Base-by-base conservation (phyloP, 805 yeast genomes). In the Clavispora phyllophila region DNA sequence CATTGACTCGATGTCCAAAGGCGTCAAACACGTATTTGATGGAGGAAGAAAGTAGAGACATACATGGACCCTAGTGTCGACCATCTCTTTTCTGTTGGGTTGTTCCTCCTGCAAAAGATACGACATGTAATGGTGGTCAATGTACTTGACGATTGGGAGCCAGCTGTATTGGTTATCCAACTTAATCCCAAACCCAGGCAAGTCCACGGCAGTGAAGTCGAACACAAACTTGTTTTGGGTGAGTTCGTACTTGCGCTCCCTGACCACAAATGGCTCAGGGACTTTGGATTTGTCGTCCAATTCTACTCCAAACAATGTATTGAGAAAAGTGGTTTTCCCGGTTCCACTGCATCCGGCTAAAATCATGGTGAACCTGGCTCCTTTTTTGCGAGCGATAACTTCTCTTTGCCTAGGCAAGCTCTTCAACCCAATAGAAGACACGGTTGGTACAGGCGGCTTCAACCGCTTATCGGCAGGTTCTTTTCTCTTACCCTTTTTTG, bases 41-140 rank as follows among this genome's bases (percentile, higher is more conserved):
- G 96, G 91, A 5, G 79, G 73, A 41, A 91, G 70, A 59, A 91
- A 86, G 66, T 88, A 91, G 36, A 91, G 61, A 59, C 96, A 88
- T 27, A 82, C 86, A 66, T 91, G 96, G 31, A 91, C 82, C 42
- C 95, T 74, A 50, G 75, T 66, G 57, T 90, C 96, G 10, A 56
- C 52, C 43, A 71, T 37, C 5, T 46, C 40, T 3, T 36, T 22
- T 34, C 73, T 50, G n/a, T 51, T 42, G 0, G 70, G 54, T 64
- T 61, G 47, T 59, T 79, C 86, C 54, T 84, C 88, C 66, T 87
- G 96, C 48, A 79, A 55, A 40, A 79, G 74, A 76, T 81, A 63
- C 66, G 62, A 62, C 78, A 79, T 48, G 60, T 84, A 83, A 62
- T 87, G 91, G 50, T 83, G 86, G 60, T 90, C 96, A 47, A 91